Evolutionary conservation across 495 filamentous ascomycete species (phyloP).

Genomic region (Neurospora sublineolata): DNA sequence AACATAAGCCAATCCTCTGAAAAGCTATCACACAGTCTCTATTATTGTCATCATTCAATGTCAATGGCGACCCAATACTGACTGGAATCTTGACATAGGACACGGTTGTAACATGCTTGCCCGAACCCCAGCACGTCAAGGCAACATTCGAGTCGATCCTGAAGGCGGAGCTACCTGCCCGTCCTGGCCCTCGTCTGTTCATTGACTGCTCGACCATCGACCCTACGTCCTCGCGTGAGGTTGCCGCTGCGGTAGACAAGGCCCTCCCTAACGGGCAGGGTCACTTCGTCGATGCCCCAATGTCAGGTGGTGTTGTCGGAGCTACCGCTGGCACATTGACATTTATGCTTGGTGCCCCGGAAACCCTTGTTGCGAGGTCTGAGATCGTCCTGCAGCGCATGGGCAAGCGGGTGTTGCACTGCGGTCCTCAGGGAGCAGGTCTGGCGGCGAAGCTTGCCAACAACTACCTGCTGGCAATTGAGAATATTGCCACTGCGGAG

Average conservation of each 20-base stretch:
- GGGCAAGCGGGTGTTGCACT: constrained; percentile 72
- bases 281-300: constrained; percentile 67
- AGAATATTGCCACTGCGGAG: constrained; percentile 85
- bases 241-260: constrained; percentile 49
- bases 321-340: constrained; percentile 63
- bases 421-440: constrained; percentile 68
- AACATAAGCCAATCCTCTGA: constrained; percentile 26
- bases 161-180: constrained; percentile 26
- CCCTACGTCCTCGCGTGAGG: constrained; percentile 57
- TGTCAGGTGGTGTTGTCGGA: constrained; percentile 80
- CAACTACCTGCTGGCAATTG: constrained; percentile 85
- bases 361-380: constrained; percentile 45
- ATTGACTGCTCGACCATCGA: constrained; percentile 85
- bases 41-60: neutral
- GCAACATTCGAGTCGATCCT: constrained; percentile 58
- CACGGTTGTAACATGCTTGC: constrained; percentile 68
- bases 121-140: constrained; percentile 69
- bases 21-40: neutral
- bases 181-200: constrained; percentile 45
- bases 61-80: neutral
- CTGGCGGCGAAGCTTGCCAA: constrained; percentile 83
- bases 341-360: constrained; percentile 74
- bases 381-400: constrained; percentile 58
- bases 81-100: constrained; percentile 36
- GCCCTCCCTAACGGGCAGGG: constrained; percentile 36